Evolutionary conservation across 306 rosid genomes (phyloP), one percentile per base, ranked within the genome.

Genomic region (Citrullus colocynthis): DNA sequence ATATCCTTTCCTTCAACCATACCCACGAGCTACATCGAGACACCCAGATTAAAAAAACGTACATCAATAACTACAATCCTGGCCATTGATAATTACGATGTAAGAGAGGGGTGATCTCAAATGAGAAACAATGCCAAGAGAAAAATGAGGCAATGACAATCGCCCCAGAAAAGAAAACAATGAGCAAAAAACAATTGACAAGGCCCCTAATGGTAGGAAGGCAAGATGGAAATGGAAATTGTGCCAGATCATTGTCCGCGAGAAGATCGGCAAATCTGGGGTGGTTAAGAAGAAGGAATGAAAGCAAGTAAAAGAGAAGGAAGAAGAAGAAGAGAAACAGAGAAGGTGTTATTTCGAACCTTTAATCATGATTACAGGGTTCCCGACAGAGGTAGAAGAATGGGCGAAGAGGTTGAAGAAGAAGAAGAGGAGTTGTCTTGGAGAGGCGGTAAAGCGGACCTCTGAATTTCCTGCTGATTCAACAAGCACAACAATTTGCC

Each of bases 331-430:
- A 52, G 49, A 58, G 57, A 73, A 80, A 24, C 18, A 49, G 59
- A 80, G 14, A 4, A 82, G 83, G 67, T 71, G 11, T 54, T 17
- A 9, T 41, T 24, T 4, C 71, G 20, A 61, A 94, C 98, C 98
- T 80, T 89, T 84, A 86, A 94, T 84, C 98, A 94, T 94, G 89
- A 78, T 63, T 70, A 75, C 21, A 78, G 85, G 69, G 32, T 37
- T 55, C 48, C 45, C 44, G 81, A 58, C 11, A 78, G 37, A n/a
- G 79, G 30, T 73, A 48, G 81, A 76, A 85, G 79, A 88, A 83
- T 86, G 86, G 37, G 56, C 75, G 82, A 69, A 67, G 60, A 36
- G 80, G 20, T 61, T 77, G n/a, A 72, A 14, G 55, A 51, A 49
- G 51, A 45, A 45, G 18, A 71, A 72, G 17, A 70, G 71, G 84